A percentile compares a stretch with the other conserved stretches of the same genome.
phyloP scores from a whole-genome alignment of 2,329 filamentous ascomycete species.

The Neonectria hederae region DNA sequence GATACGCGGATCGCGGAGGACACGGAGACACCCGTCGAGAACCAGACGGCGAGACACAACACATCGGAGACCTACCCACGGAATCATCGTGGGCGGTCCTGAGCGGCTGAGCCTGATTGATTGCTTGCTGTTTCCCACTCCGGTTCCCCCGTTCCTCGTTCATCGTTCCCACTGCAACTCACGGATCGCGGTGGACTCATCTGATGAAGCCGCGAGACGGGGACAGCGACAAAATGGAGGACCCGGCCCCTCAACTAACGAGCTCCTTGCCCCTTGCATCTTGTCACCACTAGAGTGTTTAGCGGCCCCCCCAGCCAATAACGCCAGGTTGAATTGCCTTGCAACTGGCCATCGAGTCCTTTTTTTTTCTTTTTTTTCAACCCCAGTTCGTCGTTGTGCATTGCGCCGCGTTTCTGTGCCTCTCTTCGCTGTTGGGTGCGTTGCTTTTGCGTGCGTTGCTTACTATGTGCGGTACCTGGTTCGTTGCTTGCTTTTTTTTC shows the following conservation, averaged over 20 bases:
- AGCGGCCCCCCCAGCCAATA: conserved; percentile 27
- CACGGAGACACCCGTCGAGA: no score
- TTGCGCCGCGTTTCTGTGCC: neutral
- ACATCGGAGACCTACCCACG: neutral
- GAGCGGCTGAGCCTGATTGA: neutral
- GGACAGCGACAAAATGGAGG: neutral
- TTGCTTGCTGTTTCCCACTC: neutral
- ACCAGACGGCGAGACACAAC: neutral
- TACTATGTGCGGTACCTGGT: neutral
- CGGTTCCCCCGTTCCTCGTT: neutral
- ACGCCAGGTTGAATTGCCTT: neutral
- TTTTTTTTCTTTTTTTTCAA: neutral
- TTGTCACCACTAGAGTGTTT: conserved; percentile 22
- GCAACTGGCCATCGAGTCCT: conserved; percentile 21
- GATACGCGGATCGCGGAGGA: neutral
- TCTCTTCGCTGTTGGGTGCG: neutral
- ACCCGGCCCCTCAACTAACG: conserved; percentile 1
- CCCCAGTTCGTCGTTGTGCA: conserved; percentile 17
- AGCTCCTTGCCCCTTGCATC: conserved; percentile 34
- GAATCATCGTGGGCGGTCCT: conserved; percentile 2
- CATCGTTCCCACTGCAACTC: conserved; percentile 10
- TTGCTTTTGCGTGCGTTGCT: neutral
- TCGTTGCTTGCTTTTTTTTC: neutral
- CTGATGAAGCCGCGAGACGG: neutral
- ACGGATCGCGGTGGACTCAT: conserved; percentile 3